phyloP scores from a whole-genome alignment of 208 protist genomes.

The Trypanosoma rangeli region DNA sequence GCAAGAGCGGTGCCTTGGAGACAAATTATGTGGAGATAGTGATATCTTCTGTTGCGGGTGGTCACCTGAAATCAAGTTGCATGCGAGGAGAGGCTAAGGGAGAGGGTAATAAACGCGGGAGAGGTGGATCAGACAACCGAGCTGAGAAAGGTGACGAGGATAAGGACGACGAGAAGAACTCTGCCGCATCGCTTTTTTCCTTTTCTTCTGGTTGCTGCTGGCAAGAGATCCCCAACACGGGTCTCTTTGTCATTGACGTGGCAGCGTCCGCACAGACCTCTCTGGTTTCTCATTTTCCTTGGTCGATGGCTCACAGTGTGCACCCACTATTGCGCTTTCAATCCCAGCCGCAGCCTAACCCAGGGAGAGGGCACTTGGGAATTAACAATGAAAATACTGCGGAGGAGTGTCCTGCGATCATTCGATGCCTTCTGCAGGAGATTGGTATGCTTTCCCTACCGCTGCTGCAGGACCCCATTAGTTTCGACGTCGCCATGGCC shows the following conservation, averaged over 20 bases:
- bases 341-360: conserved; percentile 39
- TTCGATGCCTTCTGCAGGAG: conserved; percentile 7
- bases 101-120: conserved; percentile 7
- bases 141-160: conserved; percentile 7
- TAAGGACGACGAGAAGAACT: not conserved
- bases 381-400: not conserved
- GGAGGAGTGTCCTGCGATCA: not conserved
- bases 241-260: conserved; percentile 44
- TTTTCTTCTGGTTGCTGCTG: conserved; percentile 36
- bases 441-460: conserved; percentile 12
- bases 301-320: conserved; percentile 25
- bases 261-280: conserved; percentile 6
- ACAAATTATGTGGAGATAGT: conserved; percentile 51
- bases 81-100: not conserved
- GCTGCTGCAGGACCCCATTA: conserved; percentile 16
- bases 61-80: conserved; percentile 26
- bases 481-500: conserved; percentile 36
- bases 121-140: not conserved
- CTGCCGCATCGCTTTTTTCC: conserved; percentile 1
- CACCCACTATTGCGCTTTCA: conserved; percentile 54
- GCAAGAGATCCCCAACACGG: conserved; percentile 65
- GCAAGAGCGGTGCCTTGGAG: not conserved
- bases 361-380: conserved; percentile 2
- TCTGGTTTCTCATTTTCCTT: conserved; percentile 33
- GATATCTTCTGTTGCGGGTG: conserved; percentile 70